Evolutionary conservation across 2,329 filamentous ascomycete genomes (phyloP), one percentile per base, ranked within the genome.

Genomic region (Arthrobotrys pseudoclavata): DNA sequence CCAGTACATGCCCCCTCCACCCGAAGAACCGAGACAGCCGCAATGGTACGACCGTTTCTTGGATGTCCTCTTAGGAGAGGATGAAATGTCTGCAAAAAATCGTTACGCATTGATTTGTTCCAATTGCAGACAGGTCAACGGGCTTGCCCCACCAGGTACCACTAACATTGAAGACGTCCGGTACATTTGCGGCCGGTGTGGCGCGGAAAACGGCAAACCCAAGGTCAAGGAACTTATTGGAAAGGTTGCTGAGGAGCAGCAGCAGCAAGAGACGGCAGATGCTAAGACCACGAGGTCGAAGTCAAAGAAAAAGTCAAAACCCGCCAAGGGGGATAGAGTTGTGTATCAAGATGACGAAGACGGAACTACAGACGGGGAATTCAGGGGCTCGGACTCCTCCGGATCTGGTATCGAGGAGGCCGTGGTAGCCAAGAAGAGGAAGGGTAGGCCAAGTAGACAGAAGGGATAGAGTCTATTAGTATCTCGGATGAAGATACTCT

Each of bases 1-100:
- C 62, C 79, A 69, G 26, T 79, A 81, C 3, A 67, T 78, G 61
- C 79, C 79, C 47, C 81, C 81, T 40, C 80, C 82, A 1, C 82
- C 82, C n/a, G 75, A 79, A 69, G 80, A 81, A 48, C 75, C 82
- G 0, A 81, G n/a, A 81, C 83, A 80, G 7, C 85, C 89, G 15
- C 90, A 92, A 82, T 99, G 96, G 96, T 99, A 98, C 84, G 96
- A 99, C 83, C 90, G 95, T 69, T 90, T 99, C 66, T 86, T 99
- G 71, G 96, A 99, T 82, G 89, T 97, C 0, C 89, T 99, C 26
- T 88, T 99, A 0, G 96, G 96, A 61, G 96, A 99, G 82, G 96
- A 99, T 82, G 96, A 99, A 84, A 96, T 92, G 3, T 90, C 92
- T 12, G 89, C 95, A 1, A 96, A 94, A 85, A 98, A 98, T 84